Conservation (phyloP, 129 eudicot genomes). For the Flaveria robusta region DNA sequence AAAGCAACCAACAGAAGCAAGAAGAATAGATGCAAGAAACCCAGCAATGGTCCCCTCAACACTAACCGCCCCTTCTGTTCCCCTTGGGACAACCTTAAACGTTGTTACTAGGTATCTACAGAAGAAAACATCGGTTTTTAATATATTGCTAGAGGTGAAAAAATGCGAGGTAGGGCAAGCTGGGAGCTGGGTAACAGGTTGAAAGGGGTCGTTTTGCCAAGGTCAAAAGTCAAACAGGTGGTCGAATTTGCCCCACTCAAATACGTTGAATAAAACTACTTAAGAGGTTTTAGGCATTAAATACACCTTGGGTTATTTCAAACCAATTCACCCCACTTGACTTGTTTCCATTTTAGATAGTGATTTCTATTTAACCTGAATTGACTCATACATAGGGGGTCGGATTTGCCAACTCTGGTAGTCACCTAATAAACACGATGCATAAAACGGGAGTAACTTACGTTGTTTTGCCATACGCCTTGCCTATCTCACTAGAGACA, state of each 20-base stretch:
- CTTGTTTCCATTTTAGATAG: neutral
- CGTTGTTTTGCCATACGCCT: constrained; percentile 93
- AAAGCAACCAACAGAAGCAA: constrained; percentile 59
- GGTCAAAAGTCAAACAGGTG: neutral
- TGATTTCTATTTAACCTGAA: neutral
- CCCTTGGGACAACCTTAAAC: constrained; percentile 89
- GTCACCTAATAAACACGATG: neutral
- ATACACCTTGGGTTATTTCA: neutral
- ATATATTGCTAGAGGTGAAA: neutral
- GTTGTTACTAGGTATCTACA: constrained; percentile 85
- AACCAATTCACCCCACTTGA: neutral
- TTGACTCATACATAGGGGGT: neutral
- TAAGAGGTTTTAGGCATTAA: neutral
- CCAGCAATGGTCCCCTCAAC: constrained; percentile 93
- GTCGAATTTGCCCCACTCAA: no score
- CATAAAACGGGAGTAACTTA: constrained; percentile 41
- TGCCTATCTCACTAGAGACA: constrained; percentile 97
- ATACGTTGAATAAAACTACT: neutral
- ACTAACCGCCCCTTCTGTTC: constrained; percentile 93
- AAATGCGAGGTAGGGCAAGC: neutral
- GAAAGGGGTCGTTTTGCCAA: neutral
- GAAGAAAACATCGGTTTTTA: neutral
- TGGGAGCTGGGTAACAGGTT: neutral
- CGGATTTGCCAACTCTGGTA: neutral
- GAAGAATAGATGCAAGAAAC: constrained; percentile 67